Base-by-base conservation (phyloP, 208 protist species). In the Leptomonas pyrrhocoris region DNA sequence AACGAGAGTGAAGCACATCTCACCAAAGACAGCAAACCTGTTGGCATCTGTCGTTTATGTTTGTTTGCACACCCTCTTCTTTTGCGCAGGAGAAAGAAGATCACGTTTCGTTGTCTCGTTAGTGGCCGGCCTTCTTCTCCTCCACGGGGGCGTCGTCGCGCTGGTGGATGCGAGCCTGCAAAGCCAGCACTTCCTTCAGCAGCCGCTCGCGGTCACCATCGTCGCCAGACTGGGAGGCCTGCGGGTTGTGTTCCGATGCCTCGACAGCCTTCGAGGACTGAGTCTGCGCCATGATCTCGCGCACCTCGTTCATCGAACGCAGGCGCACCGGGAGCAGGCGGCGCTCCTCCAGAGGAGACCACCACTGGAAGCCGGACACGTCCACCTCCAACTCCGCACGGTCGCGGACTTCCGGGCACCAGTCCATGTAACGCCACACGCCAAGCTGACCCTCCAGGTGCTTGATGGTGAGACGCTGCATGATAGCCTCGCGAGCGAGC, bases 361-460 rank as follows among this genome's bases (percentile, higher is more conserved):
- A 95, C 89, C 90, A 95, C 74, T 96, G 89, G 83, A 83, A 93
- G 50, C 91, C 89, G 36, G 76, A 88, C 34, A 94, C 71, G 62
- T 97, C 93, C 30, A 90, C 84, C 73, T 96, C 89, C 55, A 97
- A 79, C 79, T 97, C 93, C 27, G 93, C 90, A 48, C 89, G 87
- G 67, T 97, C 93, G 71, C 93, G 89, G 25, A 96, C 90, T 73
- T 97, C 93, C 28, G 93, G 93, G 80, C 90, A 95, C 93, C 93
- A 97, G 82, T 97, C 93, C 82, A 96, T 90, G 85, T 96, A 97
- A 56, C 93, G 88, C 88, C 90, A 97, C 56, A 97, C 83, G 68
- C 90, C 91, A 21, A 97, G 74, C 79, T 97, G 93, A 25, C 93
- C 93, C 77, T 97, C 93, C 60, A 97, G 82, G 64, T 97, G 91